Percentiles rank a stretch among this genome's conserved stretches.
Evolutionary conservation across 163 green algal species (phyloP).

Genomic region (Scenedesmus sp.): DNA sequence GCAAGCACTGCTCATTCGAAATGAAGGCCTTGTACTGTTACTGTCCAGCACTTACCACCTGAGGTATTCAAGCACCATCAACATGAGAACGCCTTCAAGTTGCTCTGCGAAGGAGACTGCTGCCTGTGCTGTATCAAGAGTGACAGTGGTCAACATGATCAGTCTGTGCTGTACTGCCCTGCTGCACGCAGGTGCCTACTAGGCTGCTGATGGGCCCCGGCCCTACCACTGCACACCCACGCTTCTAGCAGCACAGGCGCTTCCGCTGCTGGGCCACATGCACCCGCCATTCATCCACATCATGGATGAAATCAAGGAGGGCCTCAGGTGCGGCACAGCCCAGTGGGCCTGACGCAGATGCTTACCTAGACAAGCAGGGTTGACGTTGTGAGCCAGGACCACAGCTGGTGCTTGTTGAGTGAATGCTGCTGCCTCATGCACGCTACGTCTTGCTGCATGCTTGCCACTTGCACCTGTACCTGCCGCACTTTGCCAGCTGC

Average conservation of each 20-base stretch:
- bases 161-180: slow-evolving; percentile 2
- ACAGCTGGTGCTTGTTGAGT: too few relatives aligned
- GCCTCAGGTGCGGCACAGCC: slow-evolving; percentile 58
- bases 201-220: slow-evolving; percentile 93
- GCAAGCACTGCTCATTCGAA: too few relatives aligned
- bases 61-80: too few relatives aligned
- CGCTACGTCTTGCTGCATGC: too few relatives aligned
- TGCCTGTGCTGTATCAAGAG: neutral
- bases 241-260: slow-evolving; percentile 85
- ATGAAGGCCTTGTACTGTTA: too few relatives aligned
- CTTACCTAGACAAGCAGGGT: too few relatives aligned
- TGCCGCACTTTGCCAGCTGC: too few relatives aligned
- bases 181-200: slow-evolving; percentile 74
- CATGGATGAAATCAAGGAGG: slow-evolving; percentile 86
- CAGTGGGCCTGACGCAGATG: neutral
- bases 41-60: too few relatives aligned
- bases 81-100: too few relatives aligned
- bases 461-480: neutral
- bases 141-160: neutral
- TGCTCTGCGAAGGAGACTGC: neutral
- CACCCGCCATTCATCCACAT: slow-evolving; percentile 53
- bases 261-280: slow-evolving; percentile 86
- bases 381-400: too few relatives aligned
- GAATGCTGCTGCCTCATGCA: too few relatives aligned
- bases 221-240: slow-evolving; percentile 87